phyloP scores from a whole-genome alignment of 805 yeast genomes.

The Metschnikowia cerradonensis region DNA sequence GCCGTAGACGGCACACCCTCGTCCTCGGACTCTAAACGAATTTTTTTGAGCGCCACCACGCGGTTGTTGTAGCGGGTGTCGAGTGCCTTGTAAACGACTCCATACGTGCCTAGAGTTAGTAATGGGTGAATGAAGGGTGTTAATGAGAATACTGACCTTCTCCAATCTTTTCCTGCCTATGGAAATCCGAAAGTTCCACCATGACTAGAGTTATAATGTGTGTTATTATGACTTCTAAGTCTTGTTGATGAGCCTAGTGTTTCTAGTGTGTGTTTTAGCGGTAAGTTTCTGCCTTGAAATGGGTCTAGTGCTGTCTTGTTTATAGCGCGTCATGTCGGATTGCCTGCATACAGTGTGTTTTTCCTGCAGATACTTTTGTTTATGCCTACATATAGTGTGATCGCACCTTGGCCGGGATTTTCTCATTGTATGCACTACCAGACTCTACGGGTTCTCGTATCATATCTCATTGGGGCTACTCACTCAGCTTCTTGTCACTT shows the following conservation, averaged over 20 bases:
- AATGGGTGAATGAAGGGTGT: background rate
- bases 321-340: too few species aligned
- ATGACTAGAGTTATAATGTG: slow-evolving; percentile 28
- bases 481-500: background rate
- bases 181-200: slow-evolving; percentile 89
- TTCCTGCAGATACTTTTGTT: too few species aligned
- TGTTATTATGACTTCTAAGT: background rate
- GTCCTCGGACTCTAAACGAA: slow-evolving; percentile 91
- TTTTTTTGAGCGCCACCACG: slow-evolving; percentile 93
- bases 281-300: too few species aligned
- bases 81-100: slow-evolving; percentile 94
- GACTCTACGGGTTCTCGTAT: background rate
- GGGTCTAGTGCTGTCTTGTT: too few species aligned
- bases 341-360: too few species aligned
- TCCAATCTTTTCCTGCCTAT: slow-evolving; percentile 92
- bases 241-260: too few species aligned
- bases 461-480: slow-evolving; percentile 1
- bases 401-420: too few species aligned
- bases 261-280: too few species aligned
- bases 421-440: too few species aligned
- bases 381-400: background rate
- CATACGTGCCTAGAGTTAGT: slow-evolving; percentile 69
- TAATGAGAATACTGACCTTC: slow-evolving; percentile 53
- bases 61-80: slow-evolving; percentile 86
- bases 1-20: slow-evolving; percentile 99